These are phyloP conservation scores for Fusarium chaquense DNA, from an alignment of 2,329 filamentous ascomycete species.

Conservation along the genomic window DNA sequence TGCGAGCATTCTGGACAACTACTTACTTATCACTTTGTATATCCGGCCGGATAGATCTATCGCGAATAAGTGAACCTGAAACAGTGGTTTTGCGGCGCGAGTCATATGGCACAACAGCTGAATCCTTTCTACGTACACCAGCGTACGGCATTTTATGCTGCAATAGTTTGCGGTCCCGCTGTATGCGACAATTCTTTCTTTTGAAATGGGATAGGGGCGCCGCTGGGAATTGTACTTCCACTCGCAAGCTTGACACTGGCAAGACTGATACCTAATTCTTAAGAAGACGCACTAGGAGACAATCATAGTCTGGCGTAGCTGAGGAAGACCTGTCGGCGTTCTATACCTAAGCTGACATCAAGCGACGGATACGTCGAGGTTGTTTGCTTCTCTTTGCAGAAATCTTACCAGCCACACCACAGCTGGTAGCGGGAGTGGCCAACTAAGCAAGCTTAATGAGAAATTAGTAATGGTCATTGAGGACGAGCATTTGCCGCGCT, in stretches of 20 bases:
- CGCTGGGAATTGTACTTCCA: not conserved
- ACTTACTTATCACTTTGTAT: not conserved
- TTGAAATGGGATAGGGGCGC: not conserved
- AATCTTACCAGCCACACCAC: constrained; percentile 17
- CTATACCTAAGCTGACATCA: not conserved
- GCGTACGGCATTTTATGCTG: constrained; percentile 6
- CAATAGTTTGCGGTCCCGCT: not conserved
- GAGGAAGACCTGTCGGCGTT: not conserved
- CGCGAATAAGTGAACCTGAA: constrained; percentile 15
- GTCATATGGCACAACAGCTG: not conserved
- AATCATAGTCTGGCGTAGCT: not conserved
- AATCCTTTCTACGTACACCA: constrained; percentile 11
- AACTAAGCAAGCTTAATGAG: not conserved
- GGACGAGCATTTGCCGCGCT: constrained; percentile 27
- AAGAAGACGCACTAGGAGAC: not conserved
- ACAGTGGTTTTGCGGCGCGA: constrained; percentile 7
- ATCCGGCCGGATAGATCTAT: not conserved
- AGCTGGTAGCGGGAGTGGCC: not conserved
- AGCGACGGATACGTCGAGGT: constrained; percentile 1
- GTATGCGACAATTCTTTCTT: not conserved
- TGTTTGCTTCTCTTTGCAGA: constrained; percentile 27
- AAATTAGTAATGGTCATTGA: constrained; percentile 9
- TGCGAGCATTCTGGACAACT: not conserved
- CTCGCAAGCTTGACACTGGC: not conserved
- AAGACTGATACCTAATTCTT: not conserved